Percentiles rank a stretch among this genome's conserved stretches.
Conservation (phyloP, 2,329 filamentous ascomycete species). For the Endocalyx cinctus region DNA sequence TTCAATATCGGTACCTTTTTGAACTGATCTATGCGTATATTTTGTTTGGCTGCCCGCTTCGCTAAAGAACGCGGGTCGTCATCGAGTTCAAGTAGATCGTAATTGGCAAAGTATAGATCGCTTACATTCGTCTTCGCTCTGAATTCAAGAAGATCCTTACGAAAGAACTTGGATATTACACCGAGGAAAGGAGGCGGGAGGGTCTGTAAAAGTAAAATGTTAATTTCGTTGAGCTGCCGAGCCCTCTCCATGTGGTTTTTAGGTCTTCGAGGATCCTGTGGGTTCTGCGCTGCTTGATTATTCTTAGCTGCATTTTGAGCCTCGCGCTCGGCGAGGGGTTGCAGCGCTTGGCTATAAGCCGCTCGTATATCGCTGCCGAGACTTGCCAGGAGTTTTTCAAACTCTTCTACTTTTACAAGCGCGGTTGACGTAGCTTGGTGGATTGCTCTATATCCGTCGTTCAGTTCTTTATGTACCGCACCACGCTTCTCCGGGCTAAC, state of each 20-base stretch:
- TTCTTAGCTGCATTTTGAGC: conserved; percentile 42
- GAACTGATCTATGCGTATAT: conserved; percentile 53
- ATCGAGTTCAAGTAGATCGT: conserved; percentile 61
- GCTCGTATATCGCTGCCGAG: conserved; percentile 47
- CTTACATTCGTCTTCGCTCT: conserved; percentile 58
- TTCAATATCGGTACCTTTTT: conserved; percentile 54
- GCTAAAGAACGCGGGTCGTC: conserved; percentile 49
- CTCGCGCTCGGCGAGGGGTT: conserved; percentile 39
- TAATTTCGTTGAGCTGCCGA: conserved; percentile 46
- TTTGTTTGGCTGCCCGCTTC: conserved; percentile 30
- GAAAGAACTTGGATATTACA: conserved; percentile 63
- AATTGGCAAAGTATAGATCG: conserved; percentile 69
- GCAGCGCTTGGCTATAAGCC: conserved; percentile 43
- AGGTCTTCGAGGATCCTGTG: conserved; percentile 27
- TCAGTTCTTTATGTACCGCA: conserved; percentile 46
- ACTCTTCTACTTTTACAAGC: conserved; percentile 55
- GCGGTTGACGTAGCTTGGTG: conserved; percentile 44
- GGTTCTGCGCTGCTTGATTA: conserved; percentile 34
- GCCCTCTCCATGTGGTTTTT: conserved; percentile 31
- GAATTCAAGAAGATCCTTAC: conserved; percentile 53
- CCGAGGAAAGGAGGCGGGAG: conserved; percentile 44
- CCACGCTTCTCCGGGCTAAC: conserved; percentile 32
- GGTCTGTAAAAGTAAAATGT: conserved; percentile 44
- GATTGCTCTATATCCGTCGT: conserved; percentile 52
- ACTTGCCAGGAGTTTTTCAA: conserved; percentile 55